These are phyloP conservation scores for Piloderma croceum DNA, from an alignment of 768 basidiomycete genomes.

Conservation along the genomic window DNA sequence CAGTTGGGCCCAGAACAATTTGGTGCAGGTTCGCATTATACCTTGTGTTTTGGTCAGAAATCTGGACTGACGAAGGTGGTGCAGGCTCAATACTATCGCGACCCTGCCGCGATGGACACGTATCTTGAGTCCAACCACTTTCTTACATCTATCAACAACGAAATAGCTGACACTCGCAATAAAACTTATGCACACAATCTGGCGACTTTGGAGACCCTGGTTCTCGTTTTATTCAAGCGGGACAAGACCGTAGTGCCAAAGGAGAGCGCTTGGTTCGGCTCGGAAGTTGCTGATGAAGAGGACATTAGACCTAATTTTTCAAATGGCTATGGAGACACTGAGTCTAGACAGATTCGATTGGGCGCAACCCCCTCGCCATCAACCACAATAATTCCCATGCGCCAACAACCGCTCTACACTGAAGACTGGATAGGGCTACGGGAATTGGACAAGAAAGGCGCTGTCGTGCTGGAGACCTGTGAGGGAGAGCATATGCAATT, in stretches of 20 bases:
- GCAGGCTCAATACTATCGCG: constrained; percentile 85
- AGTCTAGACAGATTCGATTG: background rate
- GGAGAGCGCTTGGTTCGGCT: constrained; percentile 84
- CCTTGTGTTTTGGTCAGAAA: background rate
- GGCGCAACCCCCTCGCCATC: background rate
- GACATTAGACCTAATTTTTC: background rate
- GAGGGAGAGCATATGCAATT: constrained; percentile 76
- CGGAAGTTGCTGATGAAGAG: constrained; percentile 45
- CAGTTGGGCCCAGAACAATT: constrained; percentile 68
- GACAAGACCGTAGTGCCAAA: constrained; percentile 80
- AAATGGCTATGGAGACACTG: background rate
- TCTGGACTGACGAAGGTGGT: background rate
- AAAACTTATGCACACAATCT: constrained; percentile 56
- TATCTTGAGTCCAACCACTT: constrained; percentile 64
- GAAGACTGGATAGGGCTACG: constrained; percentile 83
- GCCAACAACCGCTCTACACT: constrained; percentile 60
- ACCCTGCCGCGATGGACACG: constrained; percentile 50
- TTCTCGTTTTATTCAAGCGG: constrained; percentile 67
- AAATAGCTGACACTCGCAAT: constrained; percentile 50
- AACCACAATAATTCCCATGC: constrained; percentile 59
- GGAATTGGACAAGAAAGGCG: constrained; percentile 59
- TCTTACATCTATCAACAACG: constrained; percentile 76
- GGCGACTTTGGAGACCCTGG: constrained; percentile 54
- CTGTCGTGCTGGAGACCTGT: constrained; percentile 56
- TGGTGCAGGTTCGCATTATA: constrained; percentile 55